These are phyloP conservation scores for Phlyctochytrium bullatum DNA, from an alignment of 192 early-diverging fungal genomes.

Conservation along the genomic window DNA sequence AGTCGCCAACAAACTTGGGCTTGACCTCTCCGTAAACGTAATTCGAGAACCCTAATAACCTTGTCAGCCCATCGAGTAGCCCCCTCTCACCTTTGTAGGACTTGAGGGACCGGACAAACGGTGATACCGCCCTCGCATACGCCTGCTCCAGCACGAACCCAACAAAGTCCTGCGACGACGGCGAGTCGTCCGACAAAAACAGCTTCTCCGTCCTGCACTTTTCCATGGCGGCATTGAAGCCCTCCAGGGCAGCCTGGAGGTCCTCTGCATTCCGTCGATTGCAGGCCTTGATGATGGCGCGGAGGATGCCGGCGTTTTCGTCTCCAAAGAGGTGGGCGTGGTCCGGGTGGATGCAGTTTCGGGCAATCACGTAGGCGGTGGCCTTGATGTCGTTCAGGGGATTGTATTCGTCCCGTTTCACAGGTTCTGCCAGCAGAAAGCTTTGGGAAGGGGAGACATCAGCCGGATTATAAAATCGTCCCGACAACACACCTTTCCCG, in stretches of 20 bases:
- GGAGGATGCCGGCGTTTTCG: slow-evolving; percentile 61
- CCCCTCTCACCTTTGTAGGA: slow-evolving; percentile 62
- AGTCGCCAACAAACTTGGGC: slow-evolving; percentile 74
- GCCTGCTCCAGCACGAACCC: slow-evolving; percentile 83
- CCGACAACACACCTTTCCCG: no score
- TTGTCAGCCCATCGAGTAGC: not conserved
- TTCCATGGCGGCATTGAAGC: slow-evolving; percentile 62
- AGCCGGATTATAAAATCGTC: no score
- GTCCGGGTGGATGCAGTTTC: slow-evolving; percentile 50
- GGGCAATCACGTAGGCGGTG: slow-evolving; percentile 67
- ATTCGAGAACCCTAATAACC: slow-evolving; percentile 69
- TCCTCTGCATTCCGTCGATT: slow-evolving; percentile 65
- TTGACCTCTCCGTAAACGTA: slow-evolving; percentile 98
- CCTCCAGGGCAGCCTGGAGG: slow-evolving; percentile 63
- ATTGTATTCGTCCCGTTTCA: slow-evolving; percentile 66
- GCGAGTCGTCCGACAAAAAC: slow-evolving; percentile 33
- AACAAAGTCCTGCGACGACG: slow-evolving; percentile 65
- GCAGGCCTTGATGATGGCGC: slow-evolving; percentile 74
- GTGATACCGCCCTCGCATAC: slow-evolving; percentile 84
- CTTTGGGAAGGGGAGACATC: no score
- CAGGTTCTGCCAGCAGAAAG: slow-evolving; percentile 29
- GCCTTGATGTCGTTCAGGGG: slow-evolving; percentile 78
- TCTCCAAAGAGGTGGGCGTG: slow-evolving; percentile 59
- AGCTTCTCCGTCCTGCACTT: slow-evolving; percentile 4
- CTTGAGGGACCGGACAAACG: slow-evolving; percentile 67